Evolutionary conservation across 805 yeast species (phyloP).

Genomic region (Wickerhamiella cacticola): DNA sequence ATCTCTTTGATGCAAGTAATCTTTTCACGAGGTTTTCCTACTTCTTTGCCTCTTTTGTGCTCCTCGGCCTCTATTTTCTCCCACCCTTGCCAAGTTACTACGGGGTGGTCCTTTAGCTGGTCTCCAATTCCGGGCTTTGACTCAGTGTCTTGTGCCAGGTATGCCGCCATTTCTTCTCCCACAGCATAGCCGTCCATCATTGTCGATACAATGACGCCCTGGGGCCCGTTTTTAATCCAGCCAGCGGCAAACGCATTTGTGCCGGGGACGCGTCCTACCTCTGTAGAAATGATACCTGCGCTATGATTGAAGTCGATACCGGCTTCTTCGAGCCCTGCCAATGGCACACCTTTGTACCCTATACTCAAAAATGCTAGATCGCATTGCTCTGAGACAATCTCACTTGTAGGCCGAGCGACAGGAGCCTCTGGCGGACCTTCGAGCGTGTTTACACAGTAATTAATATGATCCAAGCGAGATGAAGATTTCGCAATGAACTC

Average conservation of each 20-base stretch:
- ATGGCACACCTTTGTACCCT: conserved; percentile 64
- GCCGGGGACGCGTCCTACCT: conserved; percentile 13
- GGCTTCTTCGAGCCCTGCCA: conserved; percentile 44
- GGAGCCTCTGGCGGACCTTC: conserved; percentile 30
- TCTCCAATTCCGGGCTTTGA: conserved; percentile 28
- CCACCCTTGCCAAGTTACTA: conserved; percentile 62
- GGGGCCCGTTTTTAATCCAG: conserved; percentile 80
- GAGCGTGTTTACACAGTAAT: conserved; percentile 40
- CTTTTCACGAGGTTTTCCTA: conserved; percentile 50
- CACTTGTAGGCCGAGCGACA: conserved; percentile 32
- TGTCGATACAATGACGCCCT: conserved; percentile 84
- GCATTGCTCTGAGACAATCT: conserved; percentile 28
- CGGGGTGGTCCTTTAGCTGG: conserved; percentile 19
- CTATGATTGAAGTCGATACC: conserved; percentile 38
- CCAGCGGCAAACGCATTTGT: conserved; percentile 60
- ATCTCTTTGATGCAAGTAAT: conserved; percentile 38
- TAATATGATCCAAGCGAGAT: conserved; percentile 34
- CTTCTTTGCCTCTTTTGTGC: conserved; percentile 34
- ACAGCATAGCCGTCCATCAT: conserved; percentile 74
- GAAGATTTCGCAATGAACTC: conserved; percentile 33
- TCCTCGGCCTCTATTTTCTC: conserved; percentile 43
- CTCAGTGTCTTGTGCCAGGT: conserved; percentile 7
- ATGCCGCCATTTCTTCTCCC: conserved; percentile 44
- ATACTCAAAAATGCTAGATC: conserved; percentile 70
- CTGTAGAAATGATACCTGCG: conserved; percentile 29